These are phyloP conservation scores for Golubevia sp. DNA, from an alignment of 1,284 basidiomycete species.

Conservation along the genomic window DNA sequence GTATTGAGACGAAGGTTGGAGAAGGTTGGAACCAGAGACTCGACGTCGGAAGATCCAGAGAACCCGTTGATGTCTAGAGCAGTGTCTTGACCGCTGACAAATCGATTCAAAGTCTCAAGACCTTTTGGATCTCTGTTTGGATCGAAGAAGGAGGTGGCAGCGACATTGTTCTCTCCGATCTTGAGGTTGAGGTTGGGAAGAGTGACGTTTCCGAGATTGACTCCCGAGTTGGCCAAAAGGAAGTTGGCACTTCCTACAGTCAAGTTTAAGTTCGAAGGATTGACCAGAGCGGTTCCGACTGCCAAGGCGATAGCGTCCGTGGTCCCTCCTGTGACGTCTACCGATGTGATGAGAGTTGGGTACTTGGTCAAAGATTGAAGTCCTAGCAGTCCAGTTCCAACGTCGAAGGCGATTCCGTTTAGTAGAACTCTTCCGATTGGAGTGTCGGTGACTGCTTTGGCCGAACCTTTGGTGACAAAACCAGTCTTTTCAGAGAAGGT, in stretches of 20 bases:
- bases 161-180: constrained; percentile 3
- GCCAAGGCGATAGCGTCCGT: neutral
- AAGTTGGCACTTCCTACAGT: constrained; percentile 1
- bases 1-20: constrained; percentile 16
- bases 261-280: constrained; percentile 12
- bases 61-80: constrained; percentile 6
- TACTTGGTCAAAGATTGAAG: constrained; percentile 3
- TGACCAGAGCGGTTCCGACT: constrained; percentile 4
- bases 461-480: neutral
- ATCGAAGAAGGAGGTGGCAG: constrained; percentile 3
- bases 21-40: constrained; percentile 3
- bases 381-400: constrained; percentile 1
- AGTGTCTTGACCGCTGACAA: neutral
- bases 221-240: constrained; percentile 1
- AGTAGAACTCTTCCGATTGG: constrained; percentile 5
- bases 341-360: constrained; percentile 2
- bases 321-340: constrained; percentile 2
- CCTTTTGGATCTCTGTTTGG: constrained; percentile 3
- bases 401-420: constrained; percentile 4
- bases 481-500: neutral
- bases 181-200: constrained; percentile 5
- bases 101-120: constrained; percentile 4
- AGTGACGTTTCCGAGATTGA: constrained; percentile 4
- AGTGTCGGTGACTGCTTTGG: constrained; percentile 5
- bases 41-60: constrained; percentile 1